These are phyloP conservation scores for Globisporangium acanthophoron DNA, from an alignment of 352 stramenopile species.

Conservation along the genomic window DNA sequence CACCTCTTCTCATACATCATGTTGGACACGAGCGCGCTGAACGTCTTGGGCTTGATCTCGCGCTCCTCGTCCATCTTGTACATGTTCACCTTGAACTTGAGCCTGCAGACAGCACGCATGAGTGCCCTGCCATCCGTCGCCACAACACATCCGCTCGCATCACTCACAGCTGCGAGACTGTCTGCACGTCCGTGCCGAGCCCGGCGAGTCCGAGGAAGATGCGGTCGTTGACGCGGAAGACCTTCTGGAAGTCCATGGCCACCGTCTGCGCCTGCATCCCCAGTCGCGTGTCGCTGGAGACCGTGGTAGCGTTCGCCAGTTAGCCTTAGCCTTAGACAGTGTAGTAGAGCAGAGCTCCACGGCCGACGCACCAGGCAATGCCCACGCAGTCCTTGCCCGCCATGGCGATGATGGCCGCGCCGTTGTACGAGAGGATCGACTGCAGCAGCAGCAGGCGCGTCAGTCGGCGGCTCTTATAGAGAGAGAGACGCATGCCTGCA, in stretches of 20 bases:
- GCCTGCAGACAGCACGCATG: slow-evolving; percentile 15
- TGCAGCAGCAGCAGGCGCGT: slow-evolving; percentile 8
- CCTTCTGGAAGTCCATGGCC: slow-evolving; percentile 97
- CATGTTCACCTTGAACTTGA: slow-evolving; percentile 95
- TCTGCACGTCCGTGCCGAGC: slow-evolving; percentile 98
- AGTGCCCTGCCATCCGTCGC: neutral
- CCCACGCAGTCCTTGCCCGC: slow-evolving; percentile 98
- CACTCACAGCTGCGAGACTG: slow-evolving; percentile 89
- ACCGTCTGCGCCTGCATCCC: slow-evolving; percentile 97
- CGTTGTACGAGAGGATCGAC: slow-evolving; percentile 97
- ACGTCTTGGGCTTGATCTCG: slow-evolving; percentile 97
- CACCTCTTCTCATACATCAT: slow-evolving; percentile 98
- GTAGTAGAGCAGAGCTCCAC: neutral
- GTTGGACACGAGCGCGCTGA: slow-evolving; percentile 93
- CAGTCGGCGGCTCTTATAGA: neutral
- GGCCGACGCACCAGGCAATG: slow-evolving; percentile 86
- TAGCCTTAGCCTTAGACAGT: neutral
- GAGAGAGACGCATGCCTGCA: neutral
- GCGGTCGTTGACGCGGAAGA: slow-evolving; percentile 97
- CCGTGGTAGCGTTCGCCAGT: neutral
- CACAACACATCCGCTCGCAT: neutral
- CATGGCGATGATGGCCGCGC: slow-evolving; percentile 98
- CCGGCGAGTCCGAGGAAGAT: slow-evolving; percentile 95
- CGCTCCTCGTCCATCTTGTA: slow-evolving; percentile 99
- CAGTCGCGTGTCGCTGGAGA: slow-evolving; percentile 91